These are phyloP conservation scores for Ophiostoma piceae DNA, from an alignment of 2,329 filamentous ascomycete species.

Conservation along the genomic window DNA sequence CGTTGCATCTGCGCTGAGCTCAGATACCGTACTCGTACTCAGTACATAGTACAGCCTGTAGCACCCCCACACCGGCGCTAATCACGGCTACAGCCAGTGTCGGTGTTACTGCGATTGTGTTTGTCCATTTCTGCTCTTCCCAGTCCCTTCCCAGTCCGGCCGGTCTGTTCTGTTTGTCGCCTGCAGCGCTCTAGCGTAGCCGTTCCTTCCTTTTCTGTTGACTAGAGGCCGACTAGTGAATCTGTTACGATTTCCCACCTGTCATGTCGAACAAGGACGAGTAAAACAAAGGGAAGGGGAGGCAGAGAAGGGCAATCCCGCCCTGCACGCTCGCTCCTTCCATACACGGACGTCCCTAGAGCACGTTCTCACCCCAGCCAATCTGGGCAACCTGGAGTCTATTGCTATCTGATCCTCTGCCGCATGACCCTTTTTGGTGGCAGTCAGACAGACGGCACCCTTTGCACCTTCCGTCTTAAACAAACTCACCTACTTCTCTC, in stretches of 20 bases:
- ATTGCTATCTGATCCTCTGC: background rate
- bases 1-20: background rate
- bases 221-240: background rate
- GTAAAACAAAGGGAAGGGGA: background rate
- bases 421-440: background rate
- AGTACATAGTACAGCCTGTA: background rate
- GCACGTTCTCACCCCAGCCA: background rate
- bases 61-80: constrained; percentile 2
- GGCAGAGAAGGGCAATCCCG: background rate
- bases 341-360: background rate
- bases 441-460: background rate
- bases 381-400: background rate
- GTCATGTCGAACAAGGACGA: background rate
- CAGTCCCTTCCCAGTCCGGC: background rate
- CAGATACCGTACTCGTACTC: background rate
- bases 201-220: background rate
- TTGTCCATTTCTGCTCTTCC: background rate
- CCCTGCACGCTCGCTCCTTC: background rate
- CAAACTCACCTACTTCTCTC: constrained; percentile 2
- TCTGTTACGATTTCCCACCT: background rate
- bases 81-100: constrained; percentile 1
- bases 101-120: background rate
- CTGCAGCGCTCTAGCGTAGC: background rate
- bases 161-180: too few species aligned
- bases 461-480: background rate